Evolutionary conservation across 495 filamentous ascomycete genomes (phyloP), one percentile per base, ranked within the genome.

Genomic region (Astrothelium macrocarpum): DNA sequence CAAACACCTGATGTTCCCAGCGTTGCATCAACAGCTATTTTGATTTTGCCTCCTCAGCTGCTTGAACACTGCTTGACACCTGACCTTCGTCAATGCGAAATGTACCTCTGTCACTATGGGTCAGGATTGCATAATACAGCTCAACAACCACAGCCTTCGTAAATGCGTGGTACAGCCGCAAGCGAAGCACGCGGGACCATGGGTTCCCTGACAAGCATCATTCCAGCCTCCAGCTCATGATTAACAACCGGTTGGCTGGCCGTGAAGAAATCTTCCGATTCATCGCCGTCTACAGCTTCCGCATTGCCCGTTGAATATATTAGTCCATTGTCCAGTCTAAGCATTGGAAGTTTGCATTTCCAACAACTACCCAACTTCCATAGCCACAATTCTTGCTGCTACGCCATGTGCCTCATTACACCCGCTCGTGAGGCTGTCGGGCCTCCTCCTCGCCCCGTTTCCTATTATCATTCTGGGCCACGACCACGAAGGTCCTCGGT

Each of bases 331-430:
- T 28, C 25, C 25, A 29, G 49, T 25, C 29, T 56, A 5, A 20
- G n/a, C 3, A 26, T 56, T 16, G 11, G 7, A 29, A 16, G 7
- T 25, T 16, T 29, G 4, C 25, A 28, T 26, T 25, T 25, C 20
- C 49, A 56, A 11, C 49, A 26, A 56, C 26, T 10, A 12, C 23
- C 10, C 29, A 28, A 25, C 25, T 29, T 29, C 16, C 25, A 9
- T 9, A 56, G 25, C 4, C 25, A 39, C n/a, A 39, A 9, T 29
- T 25, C 49, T 9, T 29, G 16, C 9, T 29, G 9, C 12, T 9
- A 29, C 20, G 23, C 12, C 9, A 56, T 56, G 49, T 56, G 49
- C 25, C 49, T 56, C 49, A 56, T 56, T 56, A 56, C 49, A 56
- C 49, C 49, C 10, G 49, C 49, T 29, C 49, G 49, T 20, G 49